phyloP scores from a whole-genome alignment of 345 rosid species.

The Carallia pectinifolia region DNA sequence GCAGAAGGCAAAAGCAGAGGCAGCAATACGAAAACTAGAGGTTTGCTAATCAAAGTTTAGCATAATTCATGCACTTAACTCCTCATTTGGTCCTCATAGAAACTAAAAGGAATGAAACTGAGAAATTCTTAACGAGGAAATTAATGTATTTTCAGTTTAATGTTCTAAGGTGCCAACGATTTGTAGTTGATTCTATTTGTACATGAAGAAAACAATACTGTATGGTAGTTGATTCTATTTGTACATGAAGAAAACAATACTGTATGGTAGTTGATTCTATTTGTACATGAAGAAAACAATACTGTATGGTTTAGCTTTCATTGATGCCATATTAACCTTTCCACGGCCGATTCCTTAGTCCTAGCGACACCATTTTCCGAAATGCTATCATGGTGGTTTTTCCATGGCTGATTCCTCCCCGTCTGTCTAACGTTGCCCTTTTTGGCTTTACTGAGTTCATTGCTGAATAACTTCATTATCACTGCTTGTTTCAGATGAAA shows the following conservation, averaged over 20 bases:
- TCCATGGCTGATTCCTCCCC: not conserved
- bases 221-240: too few relatives aligned
- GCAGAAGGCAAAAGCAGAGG: constrained; percentile 98
- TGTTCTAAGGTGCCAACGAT: too few relatives aligned
- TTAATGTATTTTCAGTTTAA: not conserved
- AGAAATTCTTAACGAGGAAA: not conserved
- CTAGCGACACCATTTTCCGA: too few relatives aligned
- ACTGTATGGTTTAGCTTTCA: too few relatives aligned
- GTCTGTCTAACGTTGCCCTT: not conserved
- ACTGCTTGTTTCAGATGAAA: constrained; percentile 53
- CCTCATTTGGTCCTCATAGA: not conserved
- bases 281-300: too few relatives aligned
- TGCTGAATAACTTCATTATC: not conserved
- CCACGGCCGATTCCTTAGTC: not conserved
- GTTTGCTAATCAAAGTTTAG: constrained; percentile 21
- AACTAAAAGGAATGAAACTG: not conserved
- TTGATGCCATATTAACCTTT: too few relatives aligned
- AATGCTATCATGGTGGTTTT: too few relatives aligned
- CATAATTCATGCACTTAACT: not conserved
- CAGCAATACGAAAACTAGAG: constrained; percentile 87
- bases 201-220: too few relatives aligned
- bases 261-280: too few relatives aligned
- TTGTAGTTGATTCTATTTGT: too few relatives aligned
- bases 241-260: too few relatives aligned
- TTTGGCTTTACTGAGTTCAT: not conserved